phyloP scores from a whole-genome alignment of 139 green algal genomes.

The Limnomonas spitsbergensis region DNA sequence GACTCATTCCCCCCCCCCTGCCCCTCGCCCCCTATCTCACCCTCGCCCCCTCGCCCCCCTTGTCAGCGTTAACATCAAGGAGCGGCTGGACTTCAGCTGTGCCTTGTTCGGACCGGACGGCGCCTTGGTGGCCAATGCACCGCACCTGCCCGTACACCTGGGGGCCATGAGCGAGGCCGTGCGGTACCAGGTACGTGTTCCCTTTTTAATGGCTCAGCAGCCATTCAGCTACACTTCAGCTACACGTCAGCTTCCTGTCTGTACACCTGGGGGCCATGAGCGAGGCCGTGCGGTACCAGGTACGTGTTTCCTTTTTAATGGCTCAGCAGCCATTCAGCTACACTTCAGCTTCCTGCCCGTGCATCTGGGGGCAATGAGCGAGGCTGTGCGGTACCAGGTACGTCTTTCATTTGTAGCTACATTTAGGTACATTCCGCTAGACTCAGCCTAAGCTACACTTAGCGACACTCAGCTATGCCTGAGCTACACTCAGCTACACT shows the following conservation, averaged over 20 bases:
- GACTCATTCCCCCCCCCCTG: too few species aligned
- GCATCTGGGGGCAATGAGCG: constrained; percentile 94
- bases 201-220: too few species aligned
- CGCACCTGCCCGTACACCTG: constrained; percentile 96
- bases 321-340: too few species aligned
- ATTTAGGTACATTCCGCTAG: too few species aligned
- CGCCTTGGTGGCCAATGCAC: constrained; percentile 93
- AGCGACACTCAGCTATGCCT: too few species aligned
- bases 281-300: constrained; percentile 87
- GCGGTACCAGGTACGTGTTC: constrained; percentile 72
- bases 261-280: constrained; percentile 97
- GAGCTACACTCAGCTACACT: too few species aligned
- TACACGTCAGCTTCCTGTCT: too few species aligned
- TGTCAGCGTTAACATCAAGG: constrained; percentile 97
- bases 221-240: too few species aligned
- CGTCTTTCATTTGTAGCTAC: neutral
- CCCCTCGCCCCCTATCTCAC: too few species aligned
- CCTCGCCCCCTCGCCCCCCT: constrained; percentile 73
- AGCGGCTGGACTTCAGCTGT: constrained; percentile 96
- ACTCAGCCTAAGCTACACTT: too few species aligned
- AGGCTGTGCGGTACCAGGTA: constrained; percentile 89
- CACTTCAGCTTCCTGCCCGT: too few species aligned
- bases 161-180: constrained; percentile 94
- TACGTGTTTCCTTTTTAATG: constrained; percentile 25
- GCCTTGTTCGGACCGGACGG: constrained; percentile 87